A percentile compares a stretch with the other conserved stretches of the same genome.
phyloP scores from a whole-genome alignment of 176 grass and related monocot genomes.

The Zea luxurians region DNA sequence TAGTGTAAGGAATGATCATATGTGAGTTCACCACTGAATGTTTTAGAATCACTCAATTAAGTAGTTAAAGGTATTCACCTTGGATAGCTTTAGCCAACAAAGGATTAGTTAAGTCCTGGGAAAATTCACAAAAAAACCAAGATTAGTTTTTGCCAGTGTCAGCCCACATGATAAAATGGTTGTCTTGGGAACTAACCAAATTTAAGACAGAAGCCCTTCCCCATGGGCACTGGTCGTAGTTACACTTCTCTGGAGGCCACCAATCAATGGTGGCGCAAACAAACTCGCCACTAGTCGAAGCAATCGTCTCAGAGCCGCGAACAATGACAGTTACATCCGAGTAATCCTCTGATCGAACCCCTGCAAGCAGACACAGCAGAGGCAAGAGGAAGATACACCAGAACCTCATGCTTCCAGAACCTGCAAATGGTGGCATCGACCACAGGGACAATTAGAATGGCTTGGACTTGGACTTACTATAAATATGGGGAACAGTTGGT shows the following conservation, averaged over 20 bases:
- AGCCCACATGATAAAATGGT: not conserved
- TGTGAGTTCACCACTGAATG: constrained; percentile 13
- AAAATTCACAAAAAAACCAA: constrained; percentile 19
- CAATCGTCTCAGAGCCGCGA: constrained; percentile 62
- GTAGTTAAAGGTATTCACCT: constrained; percentile 46
- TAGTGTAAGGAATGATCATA: too few relatives aligned
- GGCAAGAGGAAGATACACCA: constrained; percentile 48
- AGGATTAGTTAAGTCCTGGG: constrained; percentile 76
- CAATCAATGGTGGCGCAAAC: constrained; percentile 95
- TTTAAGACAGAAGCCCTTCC: constrained; percentile 78
- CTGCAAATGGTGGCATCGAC: constrained; percentile 41
- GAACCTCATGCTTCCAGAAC: constrained; percentile 36
- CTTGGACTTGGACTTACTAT: constrained; percentile 3
- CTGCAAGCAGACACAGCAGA: constrained; percentile 40
- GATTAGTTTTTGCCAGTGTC: constrained; percentile 23
- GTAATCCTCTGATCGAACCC: constrained; percentile 54
- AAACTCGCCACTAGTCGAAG: constrained; percentile 68
- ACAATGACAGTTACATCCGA: constrained; percentile 64
- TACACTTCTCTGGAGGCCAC: constrained; percentile 98
- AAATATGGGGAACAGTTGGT: too few relatives aligned
- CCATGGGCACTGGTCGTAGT: constrained; percentile 94
- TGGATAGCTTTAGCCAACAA: constrained; percentile 75
- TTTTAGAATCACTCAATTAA: constrained; percentile 16
- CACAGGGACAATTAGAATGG: constrained; percentile 23
- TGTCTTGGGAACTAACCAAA: constrained; percentile 52